Evolutionary conservation across 768 basidiomycete species (phyloP), one percentile per base, ranked within the genome.

Genomic region (Cystofilobasidium ferigula): DNA sequence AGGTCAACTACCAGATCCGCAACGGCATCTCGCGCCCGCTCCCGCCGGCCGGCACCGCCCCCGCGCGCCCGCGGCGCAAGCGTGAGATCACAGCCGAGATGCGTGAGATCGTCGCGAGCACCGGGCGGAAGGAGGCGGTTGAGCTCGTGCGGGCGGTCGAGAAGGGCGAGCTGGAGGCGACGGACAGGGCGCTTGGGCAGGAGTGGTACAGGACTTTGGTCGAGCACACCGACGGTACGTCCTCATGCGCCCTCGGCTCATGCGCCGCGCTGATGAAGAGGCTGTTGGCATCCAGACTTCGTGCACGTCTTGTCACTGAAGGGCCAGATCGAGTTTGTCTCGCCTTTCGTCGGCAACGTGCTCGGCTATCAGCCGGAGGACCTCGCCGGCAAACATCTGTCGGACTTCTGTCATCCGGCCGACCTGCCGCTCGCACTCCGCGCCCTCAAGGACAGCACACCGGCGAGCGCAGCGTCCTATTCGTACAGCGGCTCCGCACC

Each of bases 221-320:
- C n/a, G 79, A 79, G 43, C 72, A 79, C 48, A 72, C 76, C 14
- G 75, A 79, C 71, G 75, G 75, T 77, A 35, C 67, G 74, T 51
- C 34, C 14, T 24, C 47, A 8, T 48, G 1, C 10, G 22, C 10
- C 22, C 13, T 48, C 22, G 13, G 7, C 47, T 16, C 47, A 24
- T 48, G 3, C 2, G 14, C n/a, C 47, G 8, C 16, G 40, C 12
- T n/a, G 26, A 20, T 48, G 61, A 51, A 6, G 35, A 28, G 26
- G 13, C 20, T 18, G 40, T 54, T 34, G 20, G 36, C 26, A 26
- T n/a, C 36, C 30, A 78, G 94, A 97, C 74, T 89, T 94, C 73
- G 78, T 95, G 24, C 86, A 88, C 72, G 92, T 97, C 61, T 80
- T 99, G 43, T 91, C 88, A 2, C 83, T 95, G 70, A 93, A 97